Percentiles rank a stretch among this genome's conserved stretches.
Evolutionary conservation across 805 yeast genomes (phyloP).

Genomic region (Suhomyces tanzawaensis): DNA sequence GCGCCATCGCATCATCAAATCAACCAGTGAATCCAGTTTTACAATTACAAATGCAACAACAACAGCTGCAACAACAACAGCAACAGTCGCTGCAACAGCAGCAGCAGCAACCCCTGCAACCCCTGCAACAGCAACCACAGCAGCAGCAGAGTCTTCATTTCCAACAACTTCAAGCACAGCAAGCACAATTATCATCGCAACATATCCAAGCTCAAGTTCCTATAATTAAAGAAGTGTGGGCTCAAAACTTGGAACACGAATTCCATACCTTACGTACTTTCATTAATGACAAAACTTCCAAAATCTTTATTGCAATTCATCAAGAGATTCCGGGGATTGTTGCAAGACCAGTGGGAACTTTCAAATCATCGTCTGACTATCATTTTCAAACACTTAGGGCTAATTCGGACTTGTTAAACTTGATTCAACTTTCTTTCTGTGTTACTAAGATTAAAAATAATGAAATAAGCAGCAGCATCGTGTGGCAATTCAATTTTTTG

Average conservation of each 20-base stretch:
- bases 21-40: constrained; percentile 26
- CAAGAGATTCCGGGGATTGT: constrained; percentile 96
- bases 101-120: constrained; percentile 16
- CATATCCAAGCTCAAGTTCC: constrained; percentile 35
- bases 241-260: constrained; percentile 63
- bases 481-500: constrained; percentile 96
- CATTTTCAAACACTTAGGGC: constrained; percentile 94
- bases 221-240: constrained; percentile 72
- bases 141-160: constrained; percentile 18
- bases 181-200: constrained; percentile 12
- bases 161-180: constrained; percentile 19
- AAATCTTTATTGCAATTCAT: constrained; percentile 63
- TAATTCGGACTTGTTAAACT: constrained; percentile 81
- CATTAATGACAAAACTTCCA: constrained; percentile 46
- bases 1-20: constrained; percentile 10
- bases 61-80: constrained; percentile 21
- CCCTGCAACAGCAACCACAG: constrained; percentile 20
- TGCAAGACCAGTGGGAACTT: constrained; percentile 93
- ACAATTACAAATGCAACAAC: constrained; percentile 31
- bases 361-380: constrained; percentile 84
- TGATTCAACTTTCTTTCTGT: constrained; percentile 67
- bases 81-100: constrained; percentile 16
- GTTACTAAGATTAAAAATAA: constrained; percentile 35
- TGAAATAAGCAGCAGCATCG: constrained; percentile 59
- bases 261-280: constrained; percentile 60